These are phyloP conservation scores for Ceratobasidium sp. DNA, from an alignment of 1,284 basidiomycete species.

Conservation along the genomic window DNA sequence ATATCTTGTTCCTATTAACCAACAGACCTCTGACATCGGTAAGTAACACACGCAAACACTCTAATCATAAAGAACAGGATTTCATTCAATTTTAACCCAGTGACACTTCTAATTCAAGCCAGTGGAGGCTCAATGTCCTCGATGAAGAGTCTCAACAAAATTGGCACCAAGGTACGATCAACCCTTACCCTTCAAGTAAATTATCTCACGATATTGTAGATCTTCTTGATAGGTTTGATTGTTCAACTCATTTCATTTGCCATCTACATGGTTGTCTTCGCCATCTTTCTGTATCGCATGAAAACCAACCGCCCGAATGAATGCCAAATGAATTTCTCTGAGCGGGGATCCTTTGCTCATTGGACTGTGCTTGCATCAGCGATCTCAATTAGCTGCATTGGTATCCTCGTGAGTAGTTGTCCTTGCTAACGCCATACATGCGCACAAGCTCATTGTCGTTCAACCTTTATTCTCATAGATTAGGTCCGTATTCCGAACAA, in stretches of 20 bases:
- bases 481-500: constrained; percentile 23
- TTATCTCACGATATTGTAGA: background rate
- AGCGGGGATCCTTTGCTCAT: background rate
- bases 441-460: background rate
- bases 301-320: no score
- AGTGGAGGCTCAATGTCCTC: background rate
- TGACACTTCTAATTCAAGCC: constrained; percentile 10
- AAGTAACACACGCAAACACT: background rate
- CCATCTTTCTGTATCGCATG: constrained; percentile 17
- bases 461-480: constrained; percentile 16
- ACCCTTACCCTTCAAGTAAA: no score
- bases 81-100: background rate
- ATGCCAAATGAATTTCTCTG: background rate
- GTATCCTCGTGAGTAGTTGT: background rate
- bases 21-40: constrained; percentile 14
- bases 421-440: no score
- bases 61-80: background rate
- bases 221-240: constrained; percentile 6
- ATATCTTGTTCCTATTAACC: background rate
- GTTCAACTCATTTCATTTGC: constrained; percentile 11
- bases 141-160: background rate
- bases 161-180: background rate
- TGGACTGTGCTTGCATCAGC: constrained; percentile 12
- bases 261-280: background rate
- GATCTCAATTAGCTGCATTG: no score